A percentile compares a stretch with the other conserved stretches of the same genome.
Evolutionary conservation across 2,329 filamentous ascomycete species (phyloP).

Genomic region (Phoma herbarum): DNA sequence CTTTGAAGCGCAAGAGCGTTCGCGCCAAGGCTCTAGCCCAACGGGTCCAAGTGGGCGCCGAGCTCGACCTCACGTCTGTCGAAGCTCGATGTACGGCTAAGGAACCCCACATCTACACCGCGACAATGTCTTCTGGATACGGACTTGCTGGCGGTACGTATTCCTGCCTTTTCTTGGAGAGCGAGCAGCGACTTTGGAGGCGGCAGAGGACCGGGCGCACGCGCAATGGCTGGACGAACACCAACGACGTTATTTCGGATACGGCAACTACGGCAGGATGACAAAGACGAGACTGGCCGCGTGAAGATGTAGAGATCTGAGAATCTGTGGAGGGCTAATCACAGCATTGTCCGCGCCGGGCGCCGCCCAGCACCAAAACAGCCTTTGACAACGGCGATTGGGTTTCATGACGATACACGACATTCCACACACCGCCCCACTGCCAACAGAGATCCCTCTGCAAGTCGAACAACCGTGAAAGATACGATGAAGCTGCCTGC

Average conservation of each 20-base stretch:
- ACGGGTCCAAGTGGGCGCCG: conserved; percentile 2
- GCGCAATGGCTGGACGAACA: conserved; percentile 33
- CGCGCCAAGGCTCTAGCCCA: conserved; percentile 12
- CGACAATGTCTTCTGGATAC: conserved; percentile 80
- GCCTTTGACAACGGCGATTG: background rate
- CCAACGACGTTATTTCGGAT: conserved; percentile 15
- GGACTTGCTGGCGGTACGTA: conserved; percentile 79
- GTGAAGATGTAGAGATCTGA: background rate
- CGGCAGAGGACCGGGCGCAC: conserved; percentile 16
- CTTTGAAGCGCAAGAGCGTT: background rate
- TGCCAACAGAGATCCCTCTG: background rate
- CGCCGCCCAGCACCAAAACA: background rate
- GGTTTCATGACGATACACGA: background rate
- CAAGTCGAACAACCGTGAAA: no score
- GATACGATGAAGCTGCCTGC: background rate
- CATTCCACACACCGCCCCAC: background rate
- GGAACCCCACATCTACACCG: conserved; percentile 42
- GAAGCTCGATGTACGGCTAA: conserved; percentile 22
- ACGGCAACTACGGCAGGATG: conserved; percentile 3
- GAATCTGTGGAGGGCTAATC: background rate
- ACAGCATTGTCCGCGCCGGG: background rate
- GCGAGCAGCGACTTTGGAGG: conserved; percentile 14
- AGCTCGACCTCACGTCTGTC: conserved; percentile 31
- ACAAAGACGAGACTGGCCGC: background rate
- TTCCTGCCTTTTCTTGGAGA: background rate